These are phyloP conservation scores for Fusarium zealandicum DNA, from an alignment of 2,329 filamentous ascomycete genomes.

Conservation along the genomic window DNA sequence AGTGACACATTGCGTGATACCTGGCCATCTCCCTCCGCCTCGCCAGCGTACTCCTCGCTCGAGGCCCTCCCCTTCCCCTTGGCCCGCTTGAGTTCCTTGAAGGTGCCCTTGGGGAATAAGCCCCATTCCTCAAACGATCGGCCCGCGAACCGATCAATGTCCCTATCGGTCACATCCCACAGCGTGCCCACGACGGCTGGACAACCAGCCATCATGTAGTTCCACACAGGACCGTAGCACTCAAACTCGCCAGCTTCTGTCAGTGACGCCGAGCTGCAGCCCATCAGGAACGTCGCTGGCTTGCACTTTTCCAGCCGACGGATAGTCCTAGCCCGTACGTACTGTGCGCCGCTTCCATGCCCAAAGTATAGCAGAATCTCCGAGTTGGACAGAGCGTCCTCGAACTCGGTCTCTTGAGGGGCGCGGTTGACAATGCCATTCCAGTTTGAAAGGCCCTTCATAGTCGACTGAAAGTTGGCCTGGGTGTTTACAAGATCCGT, in stretches of 20 bases:
- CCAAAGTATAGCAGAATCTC: conserved; percentile 92
- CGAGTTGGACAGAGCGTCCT: conserved; percentile 66
- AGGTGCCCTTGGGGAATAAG: conserved; percentile 62
- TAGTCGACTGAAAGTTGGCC: conserved; percentile 69
- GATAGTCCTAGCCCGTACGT: conserved; percentile 85
- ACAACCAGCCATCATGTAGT: conserved; percentile 87
- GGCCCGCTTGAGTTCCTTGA: conserved; percentile 46
- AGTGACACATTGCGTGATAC: conserved; percentile 60
- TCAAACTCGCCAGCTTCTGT: conserved; percentile 85
- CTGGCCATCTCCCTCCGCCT: conserved; percentile 36
- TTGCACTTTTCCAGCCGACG: conserved; percentile 77
- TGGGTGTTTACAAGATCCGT: conserved; percentile 85
- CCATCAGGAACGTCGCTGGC: conserved; percentile 88
- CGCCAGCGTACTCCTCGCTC: conserved; percentile 37
- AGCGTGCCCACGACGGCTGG: conserved; percentile 90
- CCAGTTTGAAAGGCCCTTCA: conserved; percentile 76
- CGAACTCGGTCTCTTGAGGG: conserved; percentile 82
- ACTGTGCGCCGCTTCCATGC: conserved; percentile 93
- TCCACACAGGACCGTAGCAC: conserved; percentile 86
- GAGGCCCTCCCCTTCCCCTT: conserved; percentile 39
- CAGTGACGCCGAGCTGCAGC: conserved; percentile 86
- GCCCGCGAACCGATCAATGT: conserved; percentile 92
- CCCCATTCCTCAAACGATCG: conserved; percentile 87
- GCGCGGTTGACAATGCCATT: conserved; percentile 69
- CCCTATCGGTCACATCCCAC: conserved; percentile 98